These are phyloP conservation scores for Lichtheimia hyalospora DNA, from an alignment of 371 early-diverging fungal genomes.

Conservation along the genomic window DNA sequence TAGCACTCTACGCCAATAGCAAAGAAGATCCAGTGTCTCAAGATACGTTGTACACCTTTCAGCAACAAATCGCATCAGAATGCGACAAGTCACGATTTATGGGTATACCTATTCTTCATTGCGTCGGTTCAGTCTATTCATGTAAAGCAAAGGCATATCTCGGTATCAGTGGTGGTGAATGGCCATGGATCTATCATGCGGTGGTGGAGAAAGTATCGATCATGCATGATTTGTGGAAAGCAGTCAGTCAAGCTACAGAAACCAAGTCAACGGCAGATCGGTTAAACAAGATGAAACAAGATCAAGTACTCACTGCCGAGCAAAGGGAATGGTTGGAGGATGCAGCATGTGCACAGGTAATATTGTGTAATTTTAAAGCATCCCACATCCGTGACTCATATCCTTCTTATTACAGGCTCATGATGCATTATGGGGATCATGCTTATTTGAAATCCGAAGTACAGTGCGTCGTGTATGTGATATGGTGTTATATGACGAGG, in stretches of 20 bases:
- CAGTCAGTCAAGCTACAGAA: background rate
- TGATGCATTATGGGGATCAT: background rate
- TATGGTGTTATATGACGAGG: background rate
- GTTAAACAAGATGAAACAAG: background rate
- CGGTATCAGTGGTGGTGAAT: constrained; percentile 51
- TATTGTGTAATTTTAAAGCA: background rate
- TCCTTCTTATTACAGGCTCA: too few relatives aligned
- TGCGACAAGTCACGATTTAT: background rate
- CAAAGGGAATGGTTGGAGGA: background rate
- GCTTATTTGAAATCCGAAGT: background rate
- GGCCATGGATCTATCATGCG: constrained; percentile 30
- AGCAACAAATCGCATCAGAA: background rate
- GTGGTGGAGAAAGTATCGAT: background rate
- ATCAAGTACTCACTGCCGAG: background rate
- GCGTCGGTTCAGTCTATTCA: constrained; percentile 81
- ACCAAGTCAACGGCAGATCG: background rate
- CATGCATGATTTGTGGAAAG: background rate
- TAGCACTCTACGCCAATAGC: background rate
- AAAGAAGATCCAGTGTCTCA: background rate
- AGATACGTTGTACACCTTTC: background rate
- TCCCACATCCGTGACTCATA: too few relatives aligned
- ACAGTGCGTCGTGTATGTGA: background rate
- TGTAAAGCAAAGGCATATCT: constrained; percentile 81
- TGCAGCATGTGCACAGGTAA: background rate
- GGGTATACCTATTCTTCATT: background rate